These are phyloP conservation scores for Oldenlandia corymbosa DNA, from an alignment of 257 asterid genomes.

Conservation along the genomic window DNA sequence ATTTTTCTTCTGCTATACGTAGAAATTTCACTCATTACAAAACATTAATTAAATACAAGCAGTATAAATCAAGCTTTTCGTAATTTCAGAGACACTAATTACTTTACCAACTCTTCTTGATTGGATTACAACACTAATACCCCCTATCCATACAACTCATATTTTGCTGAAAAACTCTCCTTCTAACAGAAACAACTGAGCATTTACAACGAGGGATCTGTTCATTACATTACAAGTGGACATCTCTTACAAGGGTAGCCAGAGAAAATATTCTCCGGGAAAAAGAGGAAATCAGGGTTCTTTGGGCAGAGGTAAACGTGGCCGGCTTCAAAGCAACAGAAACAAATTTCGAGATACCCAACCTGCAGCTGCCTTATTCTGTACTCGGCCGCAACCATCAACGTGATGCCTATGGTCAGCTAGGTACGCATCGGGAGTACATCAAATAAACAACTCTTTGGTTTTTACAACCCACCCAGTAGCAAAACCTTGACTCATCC, in stretches of 20 bases:
- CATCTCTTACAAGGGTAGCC: conserved; percentile 6
- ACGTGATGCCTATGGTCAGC: conserved; percentile 13
- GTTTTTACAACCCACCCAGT: conserved; percentile 8
- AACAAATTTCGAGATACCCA: conserved; percentile 10
- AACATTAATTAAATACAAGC: conserved; percentile 22
- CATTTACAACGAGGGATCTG: conserved; percentile 48
- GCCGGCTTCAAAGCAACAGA: conserved; percentile 1
- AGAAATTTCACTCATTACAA: conserved; percentile 10
- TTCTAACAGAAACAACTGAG: conserved; percentile 31
- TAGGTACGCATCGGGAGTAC: conserved; percentile 11
- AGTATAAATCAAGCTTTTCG: conserved; percentile 9
- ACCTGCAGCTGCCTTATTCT: conserved; percentile 15
- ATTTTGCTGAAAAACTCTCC: conserved; percentile 27
- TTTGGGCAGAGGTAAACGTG: background rate
- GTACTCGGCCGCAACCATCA: conserved; percentile 6
- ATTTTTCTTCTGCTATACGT: conserved; percentile 11
- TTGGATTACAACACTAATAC: conserved; percentile 9
- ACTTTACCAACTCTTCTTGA: conserved; percentile 28
- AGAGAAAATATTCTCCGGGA: background rate
- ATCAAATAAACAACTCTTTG: background rate
- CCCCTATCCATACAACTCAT: conserved; percentile 29
- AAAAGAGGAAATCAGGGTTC: background rate
- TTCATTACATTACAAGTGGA: conserved; percentile 22
- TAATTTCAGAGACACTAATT: conserved; percentile 20
- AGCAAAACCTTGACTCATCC: conserved; percentile 20